Base-by-base conservation (phyloP, 2,329 filamentous ascomycete species). In the Arthrinium puccinioides region DNA sequence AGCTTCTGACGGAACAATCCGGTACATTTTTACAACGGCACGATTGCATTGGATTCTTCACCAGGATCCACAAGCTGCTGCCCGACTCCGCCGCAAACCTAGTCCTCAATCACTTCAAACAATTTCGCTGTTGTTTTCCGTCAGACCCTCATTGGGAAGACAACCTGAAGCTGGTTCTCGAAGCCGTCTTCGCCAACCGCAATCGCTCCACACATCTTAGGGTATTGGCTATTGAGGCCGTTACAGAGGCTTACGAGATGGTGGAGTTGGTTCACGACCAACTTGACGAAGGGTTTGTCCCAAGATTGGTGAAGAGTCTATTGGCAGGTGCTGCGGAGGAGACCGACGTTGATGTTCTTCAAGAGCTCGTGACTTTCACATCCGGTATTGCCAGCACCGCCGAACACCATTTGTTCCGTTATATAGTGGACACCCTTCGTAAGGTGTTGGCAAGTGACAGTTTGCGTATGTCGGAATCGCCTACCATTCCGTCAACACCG, bases 71-170 rank as follows among this genome's bases (percentile, higher is more conserved):
- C 38, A 61, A 65, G 13, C 69, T 76, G 24, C 67, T 87, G 8
- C 78, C 79, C 6, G 79, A 87, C 51, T 72, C 74, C 4, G 74
- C 77, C 8, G 79, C 74, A 2, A 72, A 71, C 32, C 64, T 82
- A 9, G 72, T 87, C 18, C 69, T 87, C 29, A 72, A 77, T 30
- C 78, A 85, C 52, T 84, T 82, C 45, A 71, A 73, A 38, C 76
- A 84, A 37, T 82, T 83, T 45, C 70, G 81, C 31, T 80, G 77
- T 49, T 84, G 84, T 48, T 82, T 81, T 30, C 84, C 84, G 3
- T 84, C 83, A 0, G 81, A 86, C 47, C 59, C 70, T 32, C 66
- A 75, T 24, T 88, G 83, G 84, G 70, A 82, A 43, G 61, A 70
- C 3, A 83, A 85, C 36, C 65, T 83, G 37, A 62, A 64, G 13